These are phyloP conservation scores for Paraphoma sp. DNA, from an alignment of 2,329 filamentous ascomycete genomes.

Conservation along the genomic window DNA sequence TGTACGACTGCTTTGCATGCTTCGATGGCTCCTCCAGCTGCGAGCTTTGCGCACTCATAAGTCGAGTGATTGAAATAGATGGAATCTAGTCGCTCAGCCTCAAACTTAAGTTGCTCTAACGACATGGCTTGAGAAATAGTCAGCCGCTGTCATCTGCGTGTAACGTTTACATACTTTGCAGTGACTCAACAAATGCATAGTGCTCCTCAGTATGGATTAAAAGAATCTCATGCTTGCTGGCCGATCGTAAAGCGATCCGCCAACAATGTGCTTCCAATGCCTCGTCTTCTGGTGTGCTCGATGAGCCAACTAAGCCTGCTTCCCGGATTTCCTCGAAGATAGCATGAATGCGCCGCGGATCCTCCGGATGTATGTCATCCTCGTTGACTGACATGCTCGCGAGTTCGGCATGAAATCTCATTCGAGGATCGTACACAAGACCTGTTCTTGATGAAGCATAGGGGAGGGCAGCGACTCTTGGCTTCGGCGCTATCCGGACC, in stretches of 20 bases:
- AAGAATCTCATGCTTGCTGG: slow-evolving; percentile 79
- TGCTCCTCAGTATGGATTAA: slow-evolving; percentile 80
- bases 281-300: slow-evolving; percentile 58
- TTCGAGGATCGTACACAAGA: slow-evolving; percentile 81
- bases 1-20: slow-evolving; percentile 89
- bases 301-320: slow-evolving; percentile 75
- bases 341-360: slow-evolving; percentile 87
- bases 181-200: slow-evolving; percentile 75
- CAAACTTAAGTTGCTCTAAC: slow-evolving; percentile 68
- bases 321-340: slow-evolving; percentile 90
- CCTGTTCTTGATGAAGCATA: slow-evolving; percentile 50
- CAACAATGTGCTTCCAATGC: slow-evolving; percentile 60
- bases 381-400: slow-evolving; percentile 51
- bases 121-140: slow-evolving; percentile 45
- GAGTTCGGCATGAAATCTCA: slow-evolving; percentile 91
- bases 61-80: slow-evolving; percentile 75
- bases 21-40: slow-evolving; percentile 92
- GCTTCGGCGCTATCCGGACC: slow-evolving; percentile 38
- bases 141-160: slow-evolving; percentile 2
- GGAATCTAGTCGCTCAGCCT: slow-evolving; percentile 62
- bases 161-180: slow-evolving; percentile 47
- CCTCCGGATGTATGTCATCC: slow-evolving; percentile 88
- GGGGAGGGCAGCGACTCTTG: slow-evolving; percentile 43
- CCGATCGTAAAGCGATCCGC: slow-evolving; percentile 79
- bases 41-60: slow-evolving; percentile 79